Base-by-base conservation (phyloP, 768 basidiomycete genomes). In the Mycena haematopus region DNA sequence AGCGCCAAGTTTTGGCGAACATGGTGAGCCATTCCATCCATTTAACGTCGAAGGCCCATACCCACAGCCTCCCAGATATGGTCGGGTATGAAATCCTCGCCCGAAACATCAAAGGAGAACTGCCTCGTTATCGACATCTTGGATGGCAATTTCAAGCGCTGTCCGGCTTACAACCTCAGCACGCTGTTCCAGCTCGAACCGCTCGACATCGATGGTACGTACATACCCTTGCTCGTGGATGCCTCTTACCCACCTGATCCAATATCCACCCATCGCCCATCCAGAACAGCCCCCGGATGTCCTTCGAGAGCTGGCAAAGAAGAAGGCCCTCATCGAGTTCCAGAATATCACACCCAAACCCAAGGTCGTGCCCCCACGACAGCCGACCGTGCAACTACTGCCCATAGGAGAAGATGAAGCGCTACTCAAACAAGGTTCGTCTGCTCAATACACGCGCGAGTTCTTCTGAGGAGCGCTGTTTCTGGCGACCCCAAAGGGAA, bases 91-190 rank as follows among this genome's bases (percentile, higher is more conserved):
- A 45, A 46, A 15, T 29, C 24, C 19, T 62, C 55, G 25, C 50
- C 49, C 21, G 49, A 38, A 4, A 60, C 52, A 31, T 25, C 5
- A 25, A 62, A 62, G 25, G 50, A 56, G 44, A 50, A 56, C 29
- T 36, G 40, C 25, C 42, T 62, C 25, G n/a, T 62, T 33, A 62
- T 62, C 35, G 47, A 62, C 2, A 33, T 62, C n/a, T 31, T 62
- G 42, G 55, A 57, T 33, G 10, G 3, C 1, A 27, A 17, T 22
- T 19, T 17, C 10, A 52, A 21, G 29, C 55, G 24, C 8, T 11
- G 17, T 27, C 57, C 6, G 7, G 60, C 7, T 8, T 56, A 52
- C 14, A 21, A 31, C 13, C n/a, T 46, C 42, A 27, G 38, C 42
- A 9, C 25, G 4, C 44, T 62, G 3, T 27, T 62, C 9, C 61